Percentiles rank a stretch among this genome's conserved stretches.
Conservation (phyloP, 2,329 filamentous ascomycete species). For the Lecanicillium sp. region DNA sequence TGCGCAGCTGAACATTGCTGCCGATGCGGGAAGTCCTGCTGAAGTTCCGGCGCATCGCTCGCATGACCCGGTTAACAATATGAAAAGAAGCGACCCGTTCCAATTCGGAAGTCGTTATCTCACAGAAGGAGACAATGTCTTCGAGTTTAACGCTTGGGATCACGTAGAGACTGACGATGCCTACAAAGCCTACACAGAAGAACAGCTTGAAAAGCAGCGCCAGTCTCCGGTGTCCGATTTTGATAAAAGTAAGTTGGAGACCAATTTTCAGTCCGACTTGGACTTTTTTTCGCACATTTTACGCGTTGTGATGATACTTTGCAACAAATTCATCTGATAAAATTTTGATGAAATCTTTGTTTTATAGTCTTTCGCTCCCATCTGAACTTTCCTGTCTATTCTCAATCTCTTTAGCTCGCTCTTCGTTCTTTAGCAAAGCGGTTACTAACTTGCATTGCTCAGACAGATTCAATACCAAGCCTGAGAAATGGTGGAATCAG, state of each 20-base stretch:
- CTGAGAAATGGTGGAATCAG: conserved; percentile 94
- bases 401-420: conserved; percentile 9
- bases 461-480: conserved; percentile 81
- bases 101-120: conserved; percentile 89
- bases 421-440: no score
- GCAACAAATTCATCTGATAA: conserved; percentile 57
- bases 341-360: conserved; percentile 51
- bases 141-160: conserved; percentile 98
- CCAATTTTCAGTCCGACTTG: background rate
- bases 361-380: conserved; percentile 65
- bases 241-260: conserved; percentile 62
- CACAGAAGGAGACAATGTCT: conserved; percentile 79
- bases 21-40: conserved; percentile 3
- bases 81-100: conserved; percentile 88
- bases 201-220: conserved; percentile 80
- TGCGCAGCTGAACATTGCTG: conserved; percentile 17
- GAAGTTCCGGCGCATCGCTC: conserved; percentile 54
- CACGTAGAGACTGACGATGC: conserved; percentile 88
- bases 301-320: conserved; percentile 44
- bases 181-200: conserved; percentile 78
- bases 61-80: conserved; percentile 63
- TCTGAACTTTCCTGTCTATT: conserved; percentile 44
- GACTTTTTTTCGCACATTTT: conserved; percentile 1
- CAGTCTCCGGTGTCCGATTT: conserved; percentile 84
- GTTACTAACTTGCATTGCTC: conserved; percentile 30